Conservation (phyloP, 805 yeast species). For the Hanseniaspora lachancei region DNA sequence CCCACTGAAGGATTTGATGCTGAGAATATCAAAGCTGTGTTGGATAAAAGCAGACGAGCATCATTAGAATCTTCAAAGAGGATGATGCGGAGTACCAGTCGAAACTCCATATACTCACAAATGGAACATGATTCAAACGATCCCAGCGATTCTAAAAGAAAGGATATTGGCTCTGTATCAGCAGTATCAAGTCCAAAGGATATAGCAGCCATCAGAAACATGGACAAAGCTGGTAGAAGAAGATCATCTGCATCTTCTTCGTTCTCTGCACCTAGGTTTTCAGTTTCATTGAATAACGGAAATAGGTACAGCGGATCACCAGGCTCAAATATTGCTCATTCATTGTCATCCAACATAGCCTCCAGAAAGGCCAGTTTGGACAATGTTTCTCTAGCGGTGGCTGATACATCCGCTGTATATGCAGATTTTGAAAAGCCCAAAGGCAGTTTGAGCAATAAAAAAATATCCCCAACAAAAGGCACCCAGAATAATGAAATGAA, state of each 20-base stretch:
- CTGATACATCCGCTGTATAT: slow-evolving; percentile 25
- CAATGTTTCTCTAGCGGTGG: slow-evolving; percentile 24
- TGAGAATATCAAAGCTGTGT: slow-evolving; percentile 25
- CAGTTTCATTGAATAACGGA: slow-evolving; percentile 19
- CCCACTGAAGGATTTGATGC: slow-evolving; percentile 11
- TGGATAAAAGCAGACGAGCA: slow-evolving; percentile 14
- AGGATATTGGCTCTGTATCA: slow-evolving; percentile 11
- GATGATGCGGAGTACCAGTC: background rate
- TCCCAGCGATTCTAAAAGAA: background rate
- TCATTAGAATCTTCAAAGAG: slow-evolving; percentile 4
- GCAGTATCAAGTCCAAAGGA: slow-evolving; percentile 3
- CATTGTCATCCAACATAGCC: background rate
- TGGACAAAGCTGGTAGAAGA: slow-evolving; percentile 16
- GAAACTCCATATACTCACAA: slow-evolving; percentile 3
- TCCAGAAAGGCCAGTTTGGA: slow-evolving; percentile 18
- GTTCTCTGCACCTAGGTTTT: slow-evolving; percentile 9
- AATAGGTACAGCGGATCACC: slow-evolving; percentile 15
- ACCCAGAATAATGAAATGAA: background rate
- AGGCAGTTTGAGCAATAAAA: slow-evolving; percentile 8
- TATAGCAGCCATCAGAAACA: background rate
- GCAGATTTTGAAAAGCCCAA: slow-evolving; percentile 25
- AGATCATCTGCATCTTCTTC: slow-evolving; percentile 14
- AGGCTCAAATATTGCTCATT: background rate
- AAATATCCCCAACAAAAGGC: background rate
- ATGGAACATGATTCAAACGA: background rate